Conservation (phyloP, 345 rosid species). For the Cardiospermum halicacabum region DNA sequence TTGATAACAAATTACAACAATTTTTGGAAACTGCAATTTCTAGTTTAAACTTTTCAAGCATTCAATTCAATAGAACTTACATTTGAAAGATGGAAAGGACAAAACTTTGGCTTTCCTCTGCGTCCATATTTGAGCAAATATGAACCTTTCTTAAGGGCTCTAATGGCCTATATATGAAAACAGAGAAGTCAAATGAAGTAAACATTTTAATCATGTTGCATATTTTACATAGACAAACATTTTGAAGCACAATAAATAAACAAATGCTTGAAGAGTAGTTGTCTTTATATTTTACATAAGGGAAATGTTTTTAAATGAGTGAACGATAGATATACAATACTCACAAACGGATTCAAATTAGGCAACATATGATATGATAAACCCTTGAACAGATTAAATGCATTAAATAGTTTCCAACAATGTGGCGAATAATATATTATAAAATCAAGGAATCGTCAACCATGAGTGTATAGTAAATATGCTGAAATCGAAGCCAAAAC, state of each 20-base stretch:
- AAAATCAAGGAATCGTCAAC: background rate
- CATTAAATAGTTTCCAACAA: background rate
- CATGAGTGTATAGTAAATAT: background rate
- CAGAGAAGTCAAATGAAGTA: background rate
- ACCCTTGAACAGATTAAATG: background rate
- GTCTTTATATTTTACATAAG: too few relatives aligned
- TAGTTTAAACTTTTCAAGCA: background rate
- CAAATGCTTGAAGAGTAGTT: background rate
- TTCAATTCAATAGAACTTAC: constrained; percentile 35
- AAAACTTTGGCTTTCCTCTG: constrained; percentile 85
- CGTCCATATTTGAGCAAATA: constrained; percentile 82
- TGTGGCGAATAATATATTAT: background rate
- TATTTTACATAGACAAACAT: background rate
- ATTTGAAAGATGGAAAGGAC: constrained; percentile 76
- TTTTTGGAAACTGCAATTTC: too few relatives aligned
- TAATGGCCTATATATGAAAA: constrained; percentile 53
- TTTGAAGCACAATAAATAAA: constrained; percentile 2
- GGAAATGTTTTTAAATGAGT: background rate
- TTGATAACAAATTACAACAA: too few relatives aligned
- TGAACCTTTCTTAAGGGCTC: constrained; percentile 83
- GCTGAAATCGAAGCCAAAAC: constrained; percentile 26
- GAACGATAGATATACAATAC: background rate
- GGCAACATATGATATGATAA: background rate
- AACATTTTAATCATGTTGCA: background rate
- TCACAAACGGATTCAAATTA: background rate